Evolutionary conservation across 192 early-diverging fungal species (phyloP).

Genomic region (Rhizophlyctis rosea): DNA sequence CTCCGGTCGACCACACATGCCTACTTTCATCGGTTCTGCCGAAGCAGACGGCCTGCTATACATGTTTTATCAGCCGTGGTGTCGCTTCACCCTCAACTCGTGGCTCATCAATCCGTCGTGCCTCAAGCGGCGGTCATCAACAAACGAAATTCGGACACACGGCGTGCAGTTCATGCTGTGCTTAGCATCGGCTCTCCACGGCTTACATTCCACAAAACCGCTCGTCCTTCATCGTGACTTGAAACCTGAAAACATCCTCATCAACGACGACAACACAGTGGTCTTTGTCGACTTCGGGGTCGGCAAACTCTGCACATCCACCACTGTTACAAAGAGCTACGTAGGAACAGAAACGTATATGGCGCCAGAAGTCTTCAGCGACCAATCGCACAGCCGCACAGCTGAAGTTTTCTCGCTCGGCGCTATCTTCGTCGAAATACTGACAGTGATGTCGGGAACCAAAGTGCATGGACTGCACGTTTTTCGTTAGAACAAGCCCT

Average conservation of each 20-base stretch:
- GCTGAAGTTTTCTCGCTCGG: neutral
- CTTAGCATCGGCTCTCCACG: neutral
- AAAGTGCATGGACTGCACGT: neutral
- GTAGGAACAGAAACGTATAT: conserved; percentile 4
- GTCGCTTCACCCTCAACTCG: neutral
- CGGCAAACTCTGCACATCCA: neutral
- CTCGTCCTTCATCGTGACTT: conserved; percentile 3
- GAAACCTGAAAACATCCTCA: conserved; percentile 1
- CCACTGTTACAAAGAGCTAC: neutral
- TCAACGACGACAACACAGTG: neutral
- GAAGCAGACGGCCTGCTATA: neutral
- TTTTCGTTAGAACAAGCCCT: neutral
- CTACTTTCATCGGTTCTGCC: neutral
- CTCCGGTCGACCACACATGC: neutral
- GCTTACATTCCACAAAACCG: neutral
- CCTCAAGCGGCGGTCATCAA: neutral
- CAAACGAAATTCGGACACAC: too few relatives aligned
- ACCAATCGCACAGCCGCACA: neutral
- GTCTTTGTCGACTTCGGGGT: conserved; percentile 4
- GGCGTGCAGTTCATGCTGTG: conserved; percentile 3
- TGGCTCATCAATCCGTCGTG: neutral
- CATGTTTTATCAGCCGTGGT: conserved; percentile 4
- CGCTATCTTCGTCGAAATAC: neutral
- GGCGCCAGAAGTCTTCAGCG: conserved; percentile 1
- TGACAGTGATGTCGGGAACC: neutral